phyloP scores from a whole-genome alignment of 192 early-diverging fungal species.

The Coemansia sp. region DNA sequence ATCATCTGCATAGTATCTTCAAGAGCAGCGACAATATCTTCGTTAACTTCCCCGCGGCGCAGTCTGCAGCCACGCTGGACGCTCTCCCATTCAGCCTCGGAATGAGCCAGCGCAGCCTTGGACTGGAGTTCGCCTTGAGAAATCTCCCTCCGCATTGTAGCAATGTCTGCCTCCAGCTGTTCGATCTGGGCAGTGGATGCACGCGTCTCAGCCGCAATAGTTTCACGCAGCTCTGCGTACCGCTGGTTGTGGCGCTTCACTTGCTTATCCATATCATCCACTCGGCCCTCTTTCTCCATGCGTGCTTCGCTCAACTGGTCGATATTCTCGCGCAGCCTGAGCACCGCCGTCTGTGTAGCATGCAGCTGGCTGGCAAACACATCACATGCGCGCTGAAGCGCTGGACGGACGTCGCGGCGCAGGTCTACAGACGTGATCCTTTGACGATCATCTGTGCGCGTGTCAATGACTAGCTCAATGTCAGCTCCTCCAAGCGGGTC shows the following conservation, averaged over 20 bases:
- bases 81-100: slow-evolving; percentile 54
- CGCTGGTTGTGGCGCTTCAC: slow-evolving; percentile 47
- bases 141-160: slow-evolving; percentile 47
- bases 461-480: slow-evolving; percentile 44
- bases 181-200: slow-evolving; percentile 49
- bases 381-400: slow-evolving; percentile 49
- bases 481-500: slow-evolving; percentile 47
- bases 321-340: slow-evolving; percentile 44
- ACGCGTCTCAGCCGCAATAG: slow-evolving; percentile 40
- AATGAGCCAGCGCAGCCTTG: slow-evolving; percentile 44
- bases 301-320: slow-evolving; percentile 51
- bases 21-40: slow-evolving; percentile 45
- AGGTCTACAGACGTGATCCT: slow-evolving; percentile 51
- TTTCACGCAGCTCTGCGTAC: slow-evolving; percentile 49
- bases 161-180: slow-evolving; percentile 53
- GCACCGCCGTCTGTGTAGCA: slow-evolving; percentile 41
- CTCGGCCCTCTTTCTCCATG: slow-evolving; percentile 49
- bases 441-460: slow-evolving; percentile 40
- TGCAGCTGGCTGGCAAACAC: slow-evolving; percentile 50
- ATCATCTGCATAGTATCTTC: slow-evolving; percentile 51
- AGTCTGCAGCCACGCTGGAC: slow-evolving; percentile 52
- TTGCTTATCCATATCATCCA: slow-evolving; percentile 54
- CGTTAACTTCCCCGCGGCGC: slow-evolving; percentile 49
- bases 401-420: slow-evolving; percentile 45
- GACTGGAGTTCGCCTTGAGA: slow-evolving; percentile 53